These are phyloP conservation scores for Alternaria triticimaculans DNA, from an alignment of 2,329 filamentous ascomycete genomes.

Conservation along the genomic window DNA sequence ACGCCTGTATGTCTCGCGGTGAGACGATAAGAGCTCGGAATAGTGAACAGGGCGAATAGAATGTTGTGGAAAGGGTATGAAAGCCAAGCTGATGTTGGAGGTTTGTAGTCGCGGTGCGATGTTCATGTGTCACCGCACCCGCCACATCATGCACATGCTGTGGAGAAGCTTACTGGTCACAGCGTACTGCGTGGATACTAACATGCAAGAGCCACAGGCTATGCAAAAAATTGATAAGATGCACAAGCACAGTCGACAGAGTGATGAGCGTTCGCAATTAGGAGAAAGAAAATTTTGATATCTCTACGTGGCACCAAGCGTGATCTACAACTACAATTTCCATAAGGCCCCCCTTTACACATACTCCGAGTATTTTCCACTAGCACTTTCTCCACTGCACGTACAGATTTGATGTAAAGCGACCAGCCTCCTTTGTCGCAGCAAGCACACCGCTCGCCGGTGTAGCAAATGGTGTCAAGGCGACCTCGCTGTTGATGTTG, in stretches of 20 bases:
- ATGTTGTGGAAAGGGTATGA: background rate
- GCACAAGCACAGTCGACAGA: background rate
- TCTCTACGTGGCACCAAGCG: background rate
- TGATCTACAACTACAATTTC: background rate
- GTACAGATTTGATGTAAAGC: constrained; percentile 36
- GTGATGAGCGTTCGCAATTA: background rate
- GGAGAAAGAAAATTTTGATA: background rate
- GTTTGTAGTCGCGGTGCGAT: background rate
- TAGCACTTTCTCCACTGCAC: constrained; percentile 46
- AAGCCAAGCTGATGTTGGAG: background rate
- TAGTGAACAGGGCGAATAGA: background rate
- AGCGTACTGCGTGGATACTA: background rate
- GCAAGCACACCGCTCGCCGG: constrained; percentile 33
- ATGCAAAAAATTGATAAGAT: background rate
- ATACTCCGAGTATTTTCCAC: background rate
- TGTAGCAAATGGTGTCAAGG: constrained; percentile 33
- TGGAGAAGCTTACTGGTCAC: background rate
- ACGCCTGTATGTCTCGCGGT: background rate
- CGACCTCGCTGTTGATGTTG: constrained; percentile 42
- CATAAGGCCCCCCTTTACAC: background rate
- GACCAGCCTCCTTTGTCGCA: constrained; percentile 32
- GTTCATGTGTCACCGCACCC: background rate
- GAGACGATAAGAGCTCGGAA: background rate
- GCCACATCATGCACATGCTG: background rate
- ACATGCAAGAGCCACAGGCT: background rate